These are phyloP conservation scores for Patellaria atrata DNA, from an alignment of 495 filamentous ascomycete genomes.

Conservation along the genomic window DNA sequence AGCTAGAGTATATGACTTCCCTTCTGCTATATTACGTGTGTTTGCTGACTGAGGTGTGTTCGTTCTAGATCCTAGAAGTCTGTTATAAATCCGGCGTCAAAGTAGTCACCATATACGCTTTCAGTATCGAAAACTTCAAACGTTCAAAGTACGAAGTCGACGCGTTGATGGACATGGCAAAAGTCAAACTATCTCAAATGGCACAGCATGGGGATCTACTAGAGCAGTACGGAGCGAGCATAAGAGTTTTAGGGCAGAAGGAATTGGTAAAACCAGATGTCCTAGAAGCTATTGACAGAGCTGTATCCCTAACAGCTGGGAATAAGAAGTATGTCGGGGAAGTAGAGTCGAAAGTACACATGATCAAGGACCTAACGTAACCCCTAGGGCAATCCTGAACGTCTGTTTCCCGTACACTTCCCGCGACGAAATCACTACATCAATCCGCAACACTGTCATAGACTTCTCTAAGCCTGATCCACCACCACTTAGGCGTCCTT, in stretches of 20 bases:
- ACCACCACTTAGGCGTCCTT: slow-evolving; percentile 41
- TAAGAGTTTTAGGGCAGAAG: slow-evolving; percentile 69
- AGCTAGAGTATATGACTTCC: slow-evolving; percentile 43
- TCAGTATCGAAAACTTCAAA: slow-evolving; percentile 98
- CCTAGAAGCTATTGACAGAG: slow-evolving; percentile 68
- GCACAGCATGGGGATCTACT: slow-evolving; percentile 85
- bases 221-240: slow-evolving; percentile 78
- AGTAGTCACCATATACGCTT: slow-evolving; percentile 94
- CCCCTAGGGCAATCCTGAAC: slow-evolving; percentile 60
- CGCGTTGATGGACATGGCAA: slow-evolving; percentile 94
- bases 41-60: slow-evolving; percentile 2
- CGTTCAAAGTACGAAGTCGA: slow-evolving; percentile 96
- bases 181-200: slow-evolving; percentile 80
- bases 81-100: slow-evolving; percentile 94
- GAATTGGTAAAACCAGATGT: slow-evolving; percentile 75
- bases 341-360: no score
- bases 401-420: slow-evolving; percentile 97
- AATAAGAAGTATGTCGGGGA: slow-evolving; percentile 51
- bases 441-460: slow-evolving; percentile 70
- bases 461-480: slow-evolving; percentile 59
- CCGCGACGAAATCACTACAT: slow-evolving; percentile 87
- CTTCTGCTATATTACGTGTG: slow-evolving; percentile 9
- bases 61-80: slow-evolving; percentile 69
- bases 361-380: neutral
- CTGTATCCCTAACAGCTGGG: slow-evolving; percentile 64